Conservation (phyloP, 2,329 filamentous ascomycete genomes). For the Fusarium ramigenum region DNA sequence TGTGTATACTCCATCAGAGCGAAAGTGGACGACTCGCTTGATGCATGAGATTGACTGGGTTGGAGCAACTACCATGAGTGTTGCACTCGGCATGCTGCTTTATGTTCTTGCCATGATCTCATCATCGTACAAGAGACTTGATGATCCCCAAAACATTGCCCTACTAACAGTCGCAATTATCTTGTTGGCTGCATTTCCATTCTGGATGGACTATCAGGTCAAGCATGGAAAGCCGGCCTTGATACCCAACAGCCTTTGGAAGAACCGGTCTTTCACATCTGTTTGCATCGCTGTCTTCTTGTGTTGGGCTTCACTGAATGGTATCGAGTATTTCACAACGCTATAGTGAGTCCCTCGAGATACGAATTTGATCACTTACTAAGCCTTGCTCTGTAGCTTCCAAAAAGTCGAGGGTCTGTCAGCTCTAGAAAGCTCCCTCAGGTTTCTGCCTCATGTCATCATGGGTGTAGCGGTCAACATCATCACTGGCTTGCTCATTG, state of each 20-base stretch:
- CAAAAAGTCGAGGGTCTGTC: conserved; percentile 58
- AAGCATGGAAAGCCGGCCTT: conserved; percentile 59
- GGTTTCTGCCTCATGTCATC: conserved; percentile 58
- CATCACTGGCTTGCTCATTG: conserved; percentile 53
- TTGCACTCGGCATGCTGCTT: conserved; percentile 58
- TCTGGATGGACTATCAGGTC: conserved; percentile 64
- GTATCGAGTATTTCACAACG: conserved; percentile 58
- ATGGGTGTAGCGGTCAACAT: conserved; percentile 56
- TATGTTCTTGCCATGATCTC: conserved; percentile 61
- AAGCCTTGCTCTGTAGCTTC: conserved; percentile 48
- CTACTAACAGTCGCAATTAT: conserved; percentile 55
- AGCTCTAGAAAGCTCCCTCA: conserved; percentile 56
- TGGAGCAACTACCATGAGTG: conserved; percentile 56
- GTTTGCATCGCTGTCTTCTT: conserved; percentile 63
- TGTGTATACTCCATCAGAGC: conserved; percentile 33
- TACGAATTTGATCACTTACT: not conserved
- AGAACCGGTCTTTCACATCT: conserved; percentile 62
- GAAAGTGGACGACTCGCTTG: conserved; percentile 41
- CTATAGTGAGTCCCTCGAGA: conserved; percentile 51
- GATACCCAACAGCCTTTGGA: conserved; percentile 70
- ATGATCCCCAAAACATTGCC: conserved; percentile 52
- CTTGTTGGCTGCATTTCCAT: conserved; percentile 59
- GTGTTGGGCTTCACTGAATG: conserved; percentile 57
- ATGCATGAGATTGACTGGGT: conserved; percentile 62
- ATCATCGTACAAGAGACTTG: conserved; percentile 50